A percentile compares a stretch with the other conserved stretches of the same genome.
Conservation (phyloP, 179 eudicot genomes). For the Sideroxylon spinosum region DNA sequence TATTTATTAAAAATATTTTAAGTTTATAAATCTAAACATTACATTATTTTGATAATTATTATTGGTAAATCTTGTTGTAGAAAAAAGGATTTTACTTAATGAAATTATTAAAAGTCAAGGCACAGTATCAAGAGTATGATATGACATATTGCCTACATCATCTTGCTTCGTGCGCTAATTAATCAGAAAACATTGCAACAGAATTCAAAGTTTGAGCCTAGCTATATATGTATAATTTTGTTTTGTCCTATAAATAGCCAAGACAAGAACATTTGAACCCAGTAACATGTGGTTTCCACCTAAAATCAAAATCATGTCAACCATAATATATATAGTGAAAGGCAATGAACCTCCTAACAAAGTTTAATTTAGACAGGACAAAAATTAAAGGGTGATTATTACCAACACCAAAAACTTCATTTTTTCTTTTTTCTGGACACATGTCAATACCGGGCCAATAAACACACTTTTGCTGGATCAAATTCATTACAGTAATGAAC, state of each 20-base stretch:
- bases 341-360: background rate
- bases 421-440: background rate
- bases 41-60: no score
- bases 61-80: no score
- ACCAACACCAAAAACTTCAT: constrained; percentile 4
- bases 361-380: constrained; percentile 21
- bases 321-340: background rate
- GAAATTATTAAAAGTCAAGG: no score
- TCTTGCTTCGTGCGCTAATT: no score
- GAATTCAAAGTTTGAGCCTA: background rate
- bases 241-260: background rate
- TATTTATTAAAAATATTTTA: no score
- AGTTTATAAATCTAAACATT: no score
- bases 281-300: background rate
- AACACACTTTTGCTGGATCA: background rate
- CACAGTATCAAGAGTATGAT: no score
- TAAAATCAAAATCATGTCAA: background rate
- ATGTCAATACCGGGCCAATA: constrained; percentile 7
- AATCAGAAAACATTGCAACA: background rate
- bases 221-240: no score
- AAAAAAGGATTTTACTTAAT: no score
- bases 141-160: no score
- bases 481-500: constrained; percentile 17
- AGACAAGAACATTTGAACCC: background rate
- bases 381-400: constrained; percentile 10